Conservation (phyloP, 2,329 filamentous ascomycete species). For the Orbilia oligospora region DNA sequence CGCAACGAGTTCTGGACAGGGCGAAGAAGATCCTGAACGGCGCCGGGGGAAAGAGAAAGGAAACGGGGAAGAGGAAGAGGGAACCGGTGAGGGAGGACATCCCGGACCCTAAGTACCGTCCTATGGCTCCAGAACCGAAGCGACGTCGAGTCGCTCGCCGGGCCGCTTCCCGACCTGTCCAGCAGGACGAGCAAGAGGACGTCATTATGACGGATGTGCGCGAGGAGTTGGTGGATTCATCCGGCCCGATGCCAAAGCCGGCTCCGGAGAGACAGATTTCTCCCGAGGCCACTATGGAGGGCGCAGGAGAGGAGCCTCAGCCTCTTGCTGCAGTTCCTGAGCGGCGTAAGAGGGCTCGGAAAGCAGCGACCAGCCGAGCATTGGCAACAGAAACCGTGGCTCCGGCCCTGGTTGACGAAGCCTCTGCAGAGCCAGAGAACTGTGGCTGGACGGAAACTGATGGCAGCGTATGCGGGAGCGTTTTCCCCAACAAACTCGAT, state of each 20-base stretch:
- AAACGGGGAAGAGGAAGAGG: conserved; percentile 8
- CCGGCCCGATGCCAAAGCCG: neutral
- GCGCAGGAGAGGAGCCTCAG: neutral
- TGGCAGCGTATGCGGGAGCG: conserved; percentile 17
- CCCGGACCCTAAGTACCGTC: neutral
- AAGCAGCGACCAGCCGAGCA: conserved; percentile 4
- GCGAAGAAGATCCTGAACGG: conserved; percentile 10
- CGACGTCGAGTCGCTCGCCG: neutral
- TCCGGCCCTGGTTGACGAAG: neutral
- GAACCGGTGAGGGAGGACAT: conserved; percentile 7
- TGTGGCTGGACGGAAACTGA: conserved; percentile 26
- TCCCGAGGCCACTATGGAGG: neutral
- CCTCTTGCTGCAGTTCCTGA: conserved; percentile 1
- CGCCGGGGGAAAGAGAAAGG: neutral
- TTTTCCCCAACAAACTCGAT: conserved; percentile 15
- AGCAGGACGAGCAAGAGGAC: neutral
- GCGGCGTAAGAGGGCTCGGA: neutral
- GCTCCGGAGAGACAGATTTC: conserved; percentile 7
- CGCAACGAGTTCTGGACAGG: neutral
- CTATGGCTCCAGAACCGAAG: conserved; percentile 11
- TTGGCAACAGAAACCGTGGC: neutral
- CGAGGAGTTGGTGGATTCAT: conserved; percentile 15
- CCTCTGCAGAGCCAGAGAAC: neutral
- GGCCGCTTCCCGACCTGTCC: conserved; percentile 10
- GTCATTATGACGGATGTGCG: conserved; percentile 11